A percentile compares a stretch with the other conserved stretches of the same genome.
phyloP scores from a whole-genome alignment of 345 rosid species.

The Angophora floribunda region DNA sequence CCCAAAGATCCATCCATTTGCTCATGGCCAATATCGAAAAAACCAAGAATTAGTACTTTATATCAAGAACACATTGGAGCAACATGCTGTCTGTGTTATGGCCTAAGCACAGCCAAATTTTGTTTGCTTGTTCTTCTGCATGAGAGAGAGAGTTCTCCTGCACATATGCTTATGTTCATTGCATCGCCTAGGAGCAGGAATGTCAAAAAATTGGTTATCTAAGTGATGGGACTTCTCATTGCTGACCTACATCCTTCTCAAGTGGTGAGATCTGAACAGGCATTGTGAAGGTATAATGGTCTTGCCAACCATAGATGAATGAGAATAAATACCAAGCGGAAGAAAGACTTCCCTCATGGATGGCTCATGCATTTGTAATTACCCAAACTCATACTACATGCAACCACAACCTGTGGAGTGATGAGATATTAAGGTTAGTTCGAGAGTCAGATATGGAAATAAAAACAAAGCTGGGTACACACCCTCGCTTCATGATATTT shows the following conservation, averaged over 20 bases:
- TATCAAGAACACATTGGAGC: background rate
- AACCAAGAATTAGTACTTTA: background rate
- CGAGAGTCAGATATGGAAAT: background rate
- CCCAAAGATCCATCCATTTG: background rate
- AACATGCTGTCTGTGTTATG: background rate
- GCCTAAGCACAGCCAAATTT: background rate
- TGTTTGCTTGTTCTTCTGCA: background rate
- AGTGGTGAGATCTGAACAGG: background rate
- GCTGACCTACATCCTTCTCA: background rate
- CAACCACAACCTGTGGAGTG: background rate
- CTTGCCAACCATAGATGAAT: background rate
- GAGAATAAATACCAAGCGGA: background rate
- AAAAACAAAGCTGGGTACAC: background rate
- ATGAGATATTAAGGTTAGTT: background rate
- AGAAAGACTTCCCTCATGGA: background rate
- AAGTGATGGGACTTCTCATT: background rate
- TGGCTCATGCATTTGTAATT: background rate
- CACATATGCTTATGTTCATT: background rate
- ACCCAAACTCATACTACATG: background rate
- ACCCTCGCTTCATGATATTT: background rate
- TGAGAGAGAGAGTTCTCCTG: background rate
- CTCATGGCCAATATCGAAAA: background rate
- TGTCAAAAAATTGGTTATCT: background rate
- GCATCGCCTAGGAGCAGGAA: background rate
- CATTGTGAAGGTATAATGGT: background rate